Evolutionary conservation across 192 early-diverging fungal species (phyloP).

Genomic region (Helicostylum pulchrum): DNA sequence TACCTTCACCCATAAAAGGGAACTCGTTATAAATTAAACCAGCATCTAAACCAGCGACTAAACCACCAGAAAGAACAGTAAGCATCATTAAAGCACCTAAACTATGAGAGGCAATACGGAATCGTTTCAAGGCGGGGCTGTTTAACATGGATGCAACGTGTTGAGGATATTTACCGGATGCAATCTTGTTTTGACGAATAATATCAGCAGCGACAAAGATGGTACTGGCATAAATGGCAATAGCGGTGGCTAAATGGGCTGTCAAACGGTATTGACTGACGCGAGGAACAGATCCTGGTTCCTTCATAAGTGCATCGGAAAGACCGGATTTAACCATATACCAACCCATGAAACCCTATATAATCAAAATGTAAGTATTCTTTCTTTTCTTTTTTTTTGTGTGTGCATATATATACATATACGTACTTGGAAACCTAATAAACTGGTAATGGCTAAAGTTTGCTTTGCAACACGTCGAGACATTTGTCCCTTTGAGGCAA

Average conservation of each 20-base stretch:
- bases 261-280: slow-evolving; percentile 94
- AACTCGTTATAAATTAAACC: slow-evolving; percentile 97
- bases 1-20: slow-evolving; percentile 85
- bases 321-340: slow-evolving; percentile 97
- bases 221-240: slow-evolving; percentile 77
- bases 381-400: no score
- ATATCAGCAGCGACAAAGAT: slow-evolving; percentile 78
- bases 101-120: slow-evolving; percentile 61
- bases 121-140: slow-evolving; percentile 55
- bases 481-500: slow-evolving; percentile 79
- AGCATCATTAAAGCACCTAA: slow-evolving; percentile 73
- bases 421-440: slow-evolving; percentile 70
- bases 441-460: slow-evolving; percentile 56
- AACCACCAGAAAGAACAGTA: slow-evolving; percentile 88
- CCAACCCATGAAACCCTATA: slow-evolving; percentile 90
- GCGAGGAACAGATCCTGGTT: slow-evolving; percentile 78
- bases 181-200: slow-evolving; percentile 65
- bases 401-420: background rate
- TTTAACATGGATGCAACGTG: slow-evolving; percentile 42
- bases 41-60: slow-evolving; percentile 96
- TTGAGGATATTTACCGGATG: slow-evolving; percentile 41
- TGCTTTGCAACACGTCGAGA: slow-evolving; percentile 58
- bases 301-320: slow-evolving; percentile 71
- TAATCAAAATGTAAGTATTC: background rate
- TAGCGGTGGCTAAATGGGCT: slow-evolving; percentile 85